Conservation (phyloP, 192 early-diverging fungal species). For the Coemansia biformis region DNA sequence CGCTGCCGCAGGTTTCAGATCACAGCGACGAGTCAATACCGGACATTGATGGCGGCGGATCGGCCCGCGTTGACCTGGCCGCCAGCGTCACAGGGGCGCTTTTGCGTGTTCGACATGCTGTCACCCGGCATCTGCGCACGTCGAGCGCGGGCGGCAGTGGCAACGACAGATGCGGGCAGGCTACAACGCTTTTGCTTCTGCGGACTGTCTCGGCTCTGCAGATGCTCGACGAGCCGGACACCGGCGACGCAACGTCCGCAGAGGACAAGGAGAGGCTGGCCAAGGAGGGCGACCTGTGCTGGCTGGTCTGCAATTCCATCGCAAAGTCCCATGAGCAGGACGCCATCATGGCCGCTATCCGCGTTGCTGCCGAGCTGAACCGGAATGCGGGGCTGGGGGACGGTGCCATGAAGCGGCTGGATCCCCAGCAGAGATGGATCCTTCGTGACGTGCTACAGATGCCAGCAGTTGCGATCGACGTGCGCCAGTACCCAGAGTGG, state of each 20-base stretch:
- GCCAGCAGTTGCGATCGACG: slow-evolving; percentile 9
- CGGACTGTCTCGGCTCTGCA: slow-evolving; percentile 15
- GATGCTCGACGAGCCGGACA: slow-evolving; percentile 4
- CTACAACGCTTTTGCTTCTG: slow-evolving; percentile 14
- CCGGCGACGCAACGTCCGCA: background rate
- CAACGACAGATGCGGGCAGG: background rate
- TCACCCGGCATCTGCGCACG: background rate
- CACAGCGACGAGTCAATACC: slow-evolving; percentile 1
- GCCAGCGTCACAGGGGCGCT: slow-evolving; percentile 5
- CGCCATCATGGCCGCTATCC: slow-evolving; percentile 21
- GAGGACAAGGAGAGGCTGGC: slow-evolving; percentile 3
- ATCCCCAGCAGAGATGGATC: slow-evolving; percentile 16
- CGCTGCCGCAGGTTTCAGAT: slow-evolving; percentile 13
- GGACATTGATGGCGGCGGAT: slow-evolving; percentile 3
- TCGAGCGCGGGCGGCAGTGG: background rate
- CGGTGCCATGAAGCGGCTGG: slow-evolving; percentile 7
- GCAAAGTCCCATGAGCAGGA: slow-evolving; percentile 11
- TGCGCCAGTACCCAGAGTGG: slow-evolving; percentile 6
- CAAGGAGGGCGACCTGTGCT: slow-evolving; percentile 18
- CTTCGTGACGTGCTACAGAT: slow-evolving; percentile 18
- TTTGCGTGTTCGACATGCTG: background rate
- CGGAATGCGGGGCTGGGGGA: background rate
- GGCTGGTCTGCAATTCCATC: slow-evolving; percentile 24
- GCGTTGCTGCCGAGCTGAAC: slow-evolving; percentile 11
- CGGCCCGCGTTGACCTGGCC: slow-evolving; percentile 17